Percentiles rank a stretch among this genome's conserved stretches.
phyloP scores from a whole-genome alignment of 176 grass and related monocot species.

The Avena eriantha region DNA sequence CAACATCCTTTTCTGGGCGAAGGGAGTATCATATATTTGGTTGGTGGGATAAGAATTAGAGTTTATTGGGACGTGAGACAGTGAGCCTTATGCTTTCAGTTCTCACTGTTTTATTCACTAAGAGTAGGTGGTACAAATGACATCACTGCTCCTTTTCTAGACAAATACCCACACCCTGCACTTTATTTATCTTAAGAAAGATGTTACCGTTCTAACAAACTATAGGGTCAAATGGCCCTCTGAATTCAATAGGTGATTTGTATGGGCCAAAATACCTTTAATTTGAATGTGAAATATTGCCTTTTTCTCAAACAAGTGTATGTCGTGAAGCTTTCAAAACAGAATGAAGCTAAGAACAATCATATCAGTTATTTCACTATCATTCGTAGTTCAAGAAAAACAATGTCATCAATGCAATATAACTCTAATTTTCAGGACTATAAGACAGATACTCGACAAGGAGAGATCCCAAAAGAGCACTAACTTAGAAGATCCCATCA shows the following conservation, averaged over 20 bases:
- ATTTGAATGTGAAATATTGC: not conserved
- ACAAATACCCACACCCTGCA: slow-evolving; percentile 11
- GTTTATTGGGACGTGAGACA: not conserved
- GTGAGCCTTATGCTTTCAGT: not conserved
- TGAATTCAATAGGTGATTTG: slow-evolving; percentile 10
- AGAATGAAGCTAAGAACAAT: not conserved
- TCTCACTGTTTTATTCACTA: slow-evolving; percentile 6
- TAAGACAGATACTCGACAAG: not conserved
- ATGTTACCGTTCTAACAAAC: not conserved
- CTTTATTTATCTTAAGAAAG: not conserved
- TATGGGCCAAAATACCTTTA: not conserved
- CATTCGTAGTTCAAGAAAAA: not conserved
- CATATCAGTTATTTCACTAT: not conserved
- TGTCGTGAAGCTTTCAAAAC: not conserved
- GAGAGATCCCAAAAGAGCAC: not conserved
- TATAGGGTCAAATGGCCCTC: not conserved
- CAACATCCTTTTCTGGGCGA: no score
- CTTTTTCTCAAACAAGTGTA: not conserved
- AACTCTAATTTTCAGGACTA: not conserved
- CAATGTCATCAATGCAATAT: not conserved
- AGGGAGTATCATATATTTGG: not conserved
- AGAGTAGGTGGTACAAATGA: not conserved
- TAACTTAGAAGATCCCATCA: not conserved
- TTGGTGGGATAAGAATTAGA: not conserved
- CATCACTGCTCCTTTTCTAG: not conserved